These are phyloP conservation scores for Ganoderma boninense DNA, from an alignment of 1,284 basidiomycete genomes.

Conservation along the genomic window DNA sequence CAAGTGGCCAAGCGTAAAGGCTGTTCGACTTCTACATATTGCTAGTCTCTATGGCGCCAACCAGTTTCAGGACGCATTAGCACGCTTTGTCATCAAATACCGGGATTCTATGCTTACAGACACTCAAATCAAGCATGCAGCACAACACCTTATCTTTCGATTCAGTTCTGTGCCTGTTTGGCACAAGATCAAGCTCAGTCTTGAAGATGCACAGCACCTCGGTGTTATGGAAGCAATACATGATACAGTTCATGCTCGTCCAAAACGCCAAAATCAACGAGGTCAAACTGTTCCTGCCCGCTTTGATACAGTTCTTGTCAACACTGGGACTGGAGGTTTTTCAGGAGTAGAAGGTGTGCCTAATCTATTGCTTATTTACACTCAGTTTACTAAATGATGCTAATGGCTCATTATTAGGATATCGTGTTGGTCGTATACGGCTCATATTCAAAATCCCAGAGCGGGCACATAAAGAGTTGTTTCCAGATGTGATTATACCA, in stretches of 20 bases:
- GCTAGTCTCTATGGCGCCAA: slow-evolving; percentile 35
- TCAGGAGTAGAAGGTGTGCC: background rate
- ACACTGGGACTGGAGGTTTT: slow-evolving; percentile 5
- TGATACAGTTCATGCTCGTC: slow-evolving; percentile 24
- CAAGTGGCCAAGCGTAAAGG: background rate
- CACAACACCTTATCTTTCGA: background rate
- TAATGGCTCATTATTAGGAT: too few relatives aligned
- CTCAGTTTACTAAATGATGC: too few relatives aligned
- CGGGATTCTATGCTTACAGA: slow-evolving; percentile 6
- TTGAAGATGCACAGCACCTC: background rate
- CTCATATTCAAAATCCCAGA: too few relatives aligned
- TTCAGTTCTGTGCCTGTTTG: slow-evolving; percentile 24
- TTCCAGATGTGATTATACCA: too few relatives aligned
- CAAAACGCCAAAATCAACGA: slow-evolving; percentile 6
- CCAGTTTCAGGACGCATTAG: slow-evolving; percentile 39
- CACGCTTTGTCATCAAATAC: slow-evolving; percentile 34
- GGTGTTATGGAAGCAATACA: background rate
- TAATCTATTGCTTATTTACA: too few relatives aligned
- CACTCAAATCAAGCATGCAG: slow-evolving; percentile 4
- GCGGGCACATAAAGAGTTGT: too few relatives aligned
- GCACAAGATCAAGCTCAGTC: slow-evolving; percentile 27
- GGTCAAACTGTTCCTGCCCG: slow-evolving; percentile 17
- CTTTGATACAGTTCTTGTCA: too few relatives aligned
- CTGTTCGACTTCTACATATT: background rate
- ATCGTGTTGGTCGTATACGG: too few relatives aligned